Base-by-base conservation (phyloP, 371 early-diverging fungal species). In the Mortierella sp. region DNA sequence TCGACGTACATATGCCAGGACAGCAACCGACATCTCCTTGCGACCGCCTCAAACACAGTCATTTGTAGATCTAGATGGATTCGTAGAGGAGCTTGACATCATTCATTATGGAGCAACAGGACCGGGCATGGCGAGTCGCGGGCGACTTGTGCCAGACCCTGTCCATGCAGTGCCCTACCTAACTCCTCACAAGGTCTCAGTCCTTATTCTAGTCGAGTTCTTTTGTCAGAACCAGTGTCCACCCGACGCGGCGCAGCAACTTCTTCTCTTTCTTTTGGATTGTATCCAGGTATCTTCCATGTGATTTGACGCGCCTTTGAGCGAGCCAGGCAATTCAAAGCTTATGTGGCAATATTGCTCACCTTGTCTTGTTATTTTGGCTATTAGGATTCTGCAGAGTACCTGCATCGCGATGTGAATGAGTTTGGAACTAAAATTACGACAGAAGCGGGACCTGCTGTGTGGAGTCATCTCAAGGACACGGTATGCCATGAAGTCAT, bases 21-120 rank as follows among this genome's bases (percentile, higher is more conserved):
- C 83, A 16, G 80, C 83, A 34, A 83, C 83, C n/a, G 83, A 79
- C 80, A 79, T 83, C 44, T 79, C 83, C 28, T 55, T 83, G 60
- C 80, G 60, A 70, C 79, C 80, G 19, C 79, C 83, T 26, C 78
- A 48, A 65, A 31, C 70, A 60, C 81, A 70, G 13, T 57, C 74
- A 60, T 77, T 70, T 34, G 48, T 26, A 14, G 31, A 44, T 14
- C 24, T 60, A 47, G 81, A 74, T 28, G 54, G 28, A 8, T 24
- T 73, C 57, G 55, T 48, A 0, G 45, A 65, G 19, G 55, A 28
- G 34, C 44, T n/a, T 42, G 50, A 38, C 24, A 21, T 65, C 68
- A 48, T 65, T 19, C 54, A 24, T 38, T 26, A 54, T 47, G 44
- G 24, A 34, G 28, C 44, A 55, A 21, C 19, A 28, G 76, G 72